phyloP scores from a whole-genome alignment of 2,329 filamentous ascomycete species.

The Scytalidium lignicola region DNA sequence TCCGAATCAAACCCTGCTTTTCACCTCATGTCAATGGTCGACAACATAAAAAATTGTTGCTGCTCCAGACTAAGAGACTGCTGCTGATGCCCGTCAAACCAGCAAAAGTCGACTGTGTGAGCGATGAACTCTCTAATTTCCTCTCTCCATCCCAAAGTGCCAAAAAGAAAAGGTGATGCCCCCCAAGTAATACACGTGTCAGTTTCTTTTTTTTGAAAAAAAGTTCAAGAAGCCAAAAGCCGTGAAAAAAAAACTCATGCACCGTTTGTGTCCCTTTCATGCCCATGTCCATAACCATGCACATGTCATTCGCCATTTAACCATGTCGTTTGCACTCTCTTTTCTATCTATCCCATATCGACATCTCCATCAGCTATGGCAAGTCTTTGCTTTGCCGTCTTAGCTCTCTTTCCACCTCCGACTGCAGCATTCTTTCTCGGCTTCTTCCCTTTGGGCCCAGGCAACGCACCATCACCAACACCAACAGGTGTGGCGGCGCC shows the following conservation, averaged over 20 bases:
- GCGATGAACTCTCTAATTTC: not conserved
- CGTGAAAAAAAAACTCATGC: not conserved
- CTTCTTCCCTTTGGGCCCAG: constrained; percentile 51
- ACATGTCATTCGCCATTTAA: not conserved
- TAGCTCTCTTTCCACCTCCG: constrained; percentile 55
- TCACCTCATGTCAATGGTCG: no score
- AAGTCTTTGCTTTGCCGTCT: constrained; percentile 63
- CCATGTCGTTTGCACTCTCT: not conserved
- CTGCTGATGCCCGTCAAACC: no score
- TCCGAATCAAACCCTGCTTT: no score
- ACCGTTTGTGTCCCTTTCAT: not conserved
- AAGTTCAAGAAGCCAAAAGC: not conserved
- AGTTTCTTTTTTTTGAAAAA: not conserved
- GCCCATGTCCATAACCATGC: not conserved
- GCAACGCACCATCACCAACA: constrained; percentile 48
- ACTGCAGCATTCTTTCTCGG: constrained; percentile 34
- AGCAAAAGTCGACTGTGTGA: no score
- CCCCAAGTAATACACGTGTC: not conserved
- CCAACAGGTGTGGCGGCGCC: constrained; percentile 79
- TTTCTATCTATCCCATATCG: constrained; percentile 16
- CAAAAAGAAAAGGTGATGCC: not conserved
- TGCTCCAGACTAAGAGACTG: no score
- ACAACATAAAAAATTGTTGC: no score
- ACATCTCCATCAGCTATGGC: constrained; percentile 59
- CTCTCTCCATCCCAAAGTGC: not conserved